A percentile compares a stretch with the other conserved stretches of the same genome.
phyloP scores from a whole-genome alignment of 441 rosid genomes.

The Mallotus repandus region DNA sequence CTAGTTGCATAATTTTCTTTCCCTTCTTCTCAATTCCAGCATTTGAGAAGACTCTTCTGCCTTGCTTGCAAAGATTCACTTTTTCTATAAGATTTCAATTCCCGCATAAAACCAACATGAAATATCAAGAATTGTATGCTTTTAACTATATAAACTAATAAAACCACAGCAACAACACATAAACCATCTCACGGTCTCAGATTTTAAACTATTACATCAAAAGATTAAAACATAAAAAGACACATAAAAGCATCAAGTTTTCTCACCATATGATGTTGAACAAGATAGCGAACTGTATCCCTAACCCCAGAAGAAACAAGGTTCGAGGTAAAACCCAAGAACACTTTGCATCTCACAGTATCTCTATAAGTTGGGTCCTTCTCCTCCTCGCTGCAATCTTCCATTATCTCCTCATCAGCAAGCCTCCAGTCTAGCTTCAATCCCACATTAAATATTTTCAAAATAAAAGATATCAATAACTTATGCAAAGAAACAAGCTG shows the following conservation, averaged over 20 bases:
- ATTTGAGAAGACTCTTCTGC: not conserved
- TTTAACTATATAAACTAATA: not conserved
- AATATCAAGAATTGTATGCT: not conserved
- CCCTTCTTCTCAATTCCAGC: not conserved
- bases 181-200: not conserved
- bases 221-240: not conserved
- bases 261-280: constrained; percentile 84
- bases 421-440: constrained; percentile 94
- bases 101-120: not conserved
- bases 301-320: constrained; percentile 89
- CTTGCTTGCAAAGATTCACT: not conserved
- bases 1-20: not conserved
- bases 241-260: not conserved
- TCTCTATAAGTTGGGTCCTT: constrained; percentile 51
- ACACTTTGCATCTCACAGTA: constrained; percentile 77
- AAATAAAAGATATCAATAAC: not conserved
- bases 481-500: not conserved
- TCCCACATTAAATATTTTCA: not conserved
- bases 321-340: constrained; percentile 93
- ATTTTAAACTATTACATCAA: not conserved
- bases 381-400: constrained; percentile 71
- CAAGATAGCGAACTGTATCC: constrained; percentile 77
- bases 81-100: constrained; percentile 2
- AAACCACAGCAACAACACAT: not conserved
- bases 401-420: constrained; percentile 52